Conservation (phyloP, 163 green algal genomes). For the Volvox carteri region DNA sequence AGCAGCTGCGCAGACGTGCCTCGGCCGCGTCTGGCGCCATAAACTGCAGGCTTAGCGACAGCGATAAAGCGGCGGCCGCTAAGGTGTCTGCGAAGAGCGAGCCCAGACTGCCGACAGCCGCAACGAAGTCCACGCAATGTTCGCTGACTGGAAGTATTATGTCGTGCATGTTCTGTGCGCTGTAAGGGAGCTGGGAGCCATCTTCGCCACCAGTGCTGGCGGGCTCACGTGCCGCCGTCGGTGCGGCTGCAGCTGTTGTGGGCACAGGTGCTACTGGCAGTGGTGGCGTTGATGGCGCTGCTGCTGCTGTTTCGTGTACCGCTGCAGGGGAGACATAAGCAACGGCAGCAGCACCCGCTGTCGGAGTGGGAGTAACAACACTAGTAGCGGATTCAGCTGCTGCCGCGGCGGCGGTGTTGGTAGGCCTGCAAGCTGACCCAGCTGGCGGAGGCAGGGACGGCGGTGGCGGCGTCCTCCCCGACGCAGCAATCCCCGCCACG, state of each 20-base stretch:
- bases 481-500: too few relatives aligned
- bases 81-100: background rate
- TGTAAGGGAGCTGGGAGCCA: background rate
- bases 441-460: background rate
- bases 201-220: background rate
- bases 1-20: conserved; percentile 9
- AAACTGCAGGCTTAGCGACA: background rate
- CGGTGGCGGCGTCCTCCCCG: background rate
- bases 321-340: too few relatives aligned
- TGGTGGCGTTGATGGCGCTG: background rate
- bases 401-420: too few relatives aligned
- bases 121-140: conserved; percentile 13
- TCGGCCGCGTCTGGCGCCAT: background rate
- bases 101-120: background rate
- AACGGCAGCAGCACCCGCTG: too few relatives aligned
- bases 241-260: background rate
- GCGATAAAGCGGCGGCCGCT: background rate
- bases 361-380: too few relatives aligned
- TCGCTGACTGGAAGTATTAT: background rate
- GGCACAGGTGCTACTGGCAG: background rate
- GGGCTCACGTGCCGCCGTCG: too few relatives aligned
- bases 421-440: too few relatives aligned
- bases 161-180: conserved; percentile 13
- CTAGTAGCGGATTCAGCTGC: too few relatives aligned
- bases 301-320: background rate